Evolutionary conservation across 768 basidiomycete genomes (phyloP), one percentile per base, ranked within the genome.

Genomic region (Trametes cubensis): DNA sequence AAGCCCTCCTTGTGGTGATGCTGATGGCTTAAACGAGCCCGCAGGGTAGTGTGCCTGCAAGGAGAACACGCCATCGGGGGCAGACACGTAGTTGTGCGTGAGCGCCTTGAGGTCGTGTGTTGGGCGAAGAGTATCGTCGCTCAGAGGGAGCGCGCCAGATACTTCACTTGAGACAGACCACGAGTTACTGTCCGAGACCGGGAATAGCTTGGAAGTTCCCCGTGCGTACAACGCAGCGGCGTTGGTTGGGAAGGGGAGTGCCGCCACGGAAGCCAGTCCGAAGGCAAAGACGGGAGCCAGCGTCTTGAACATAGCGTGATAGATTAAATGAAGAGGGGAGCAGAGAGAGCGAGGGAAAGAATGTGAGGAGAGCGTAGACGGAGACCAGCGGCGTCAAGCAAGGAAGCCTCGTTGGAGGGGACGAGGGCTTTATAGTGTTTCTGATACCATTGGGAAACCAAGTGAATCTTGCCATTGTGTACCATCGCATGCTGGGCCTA

Each of bases 21-120:
- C 73, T 14, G 71, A 70, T 65, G 81, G 82, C 18, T 77, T 83
- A 73, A 80, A 85, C 45, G 85, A 86, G 26, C 85, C 86, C 67
- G 81, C 57, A 14, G 69, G 64, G 61, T 65, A 72, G 55, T 57
- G 45, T 13, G 66, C 70, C 52, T 67, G 58, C 62, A 72, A 66
- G 2, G 70, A 66, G 17, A 55, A 48, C 41, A 67, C 62, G 41
- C 61, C 67, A 23, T 68, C 69, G 46, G 69, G 67, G 11, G 71
- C 70, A 14, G 44, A 45, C 34, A 71, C 66, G 55, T 62, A 63
- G 17, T 55, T 55, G 62, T 72, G 71, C 28, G 67, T 23, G 47
- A 71, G 63, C 21, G 62, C 64, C 5, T 60, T 63, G 52, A 70
- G 66, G 15, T 58, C 40, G 25, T 69, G 65, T 47, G 55, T 58